phyloP scores from a whole-genome alignment of 169 alveolate species.

The Plasmodium billcollinsi region DNA sequence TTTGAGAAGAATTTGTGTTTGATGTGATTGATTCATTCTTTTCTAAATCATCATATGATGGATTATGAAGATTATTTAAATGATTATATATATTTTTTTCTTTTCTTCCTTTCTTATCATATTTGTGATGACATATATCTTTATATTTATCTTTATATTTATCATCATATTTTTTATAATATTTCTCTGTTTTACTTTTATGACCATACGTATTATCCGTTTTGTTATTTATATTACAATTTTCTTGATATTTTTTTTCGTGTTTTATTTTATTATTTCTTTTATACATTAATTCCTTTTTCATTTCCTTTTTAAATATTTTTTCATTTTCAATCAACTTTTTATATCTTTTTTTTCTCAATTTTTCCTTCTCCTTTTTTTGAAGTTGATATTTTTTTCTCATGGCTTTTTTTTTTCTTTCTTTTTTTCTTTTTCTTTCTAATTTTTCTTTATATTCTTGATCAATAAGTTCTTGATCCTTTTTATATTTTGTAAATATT shows the following conservation, averaged over 20 bases:
- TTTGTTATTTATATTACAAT: background rate
- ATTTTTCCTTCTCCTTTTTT: constrained; percentile 24
- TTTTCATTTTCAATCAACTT: constrained; percentile 19
- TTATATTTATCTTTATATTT: background rate
- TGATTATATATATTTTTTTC: no score
- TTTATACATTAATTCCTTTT: background rate
- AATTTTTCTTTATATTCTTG: background rate
- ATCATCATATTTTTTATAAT: background rate
- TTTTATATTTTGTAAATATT: background rate
- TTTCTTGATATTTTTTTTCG: background rate
- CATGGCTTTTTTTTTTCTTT: constrained; percentile 13
- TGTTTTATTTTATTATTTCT: background rate
- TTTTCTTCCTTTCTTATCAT: no score
- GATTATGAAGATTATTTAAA: no score
- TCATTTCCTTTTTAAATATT: constrained; percentile 18
- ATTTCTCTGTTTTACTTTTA: background rate
- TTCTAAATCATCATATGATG: no score
- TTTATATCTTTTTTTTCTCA: constrained; percentile 19
- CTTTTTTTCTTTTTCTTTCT: constrained; percentile 14
- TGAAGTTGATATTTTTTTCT: constrained; percentile 11
- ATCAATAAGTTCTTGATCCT: constrained; percentile 12
- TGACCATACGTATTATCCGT: background rate
- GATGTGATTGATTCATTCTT: background rate
- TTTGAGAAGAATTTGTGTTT: background rate
- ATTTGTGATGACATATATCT: no score